A percentile compares a stretch with the other conserved stretches of the same genome.
Conservation (phyloP, 2,329 filamentous ascomycete genomes). For the Ophiocordyceps robertsii region DNA sequence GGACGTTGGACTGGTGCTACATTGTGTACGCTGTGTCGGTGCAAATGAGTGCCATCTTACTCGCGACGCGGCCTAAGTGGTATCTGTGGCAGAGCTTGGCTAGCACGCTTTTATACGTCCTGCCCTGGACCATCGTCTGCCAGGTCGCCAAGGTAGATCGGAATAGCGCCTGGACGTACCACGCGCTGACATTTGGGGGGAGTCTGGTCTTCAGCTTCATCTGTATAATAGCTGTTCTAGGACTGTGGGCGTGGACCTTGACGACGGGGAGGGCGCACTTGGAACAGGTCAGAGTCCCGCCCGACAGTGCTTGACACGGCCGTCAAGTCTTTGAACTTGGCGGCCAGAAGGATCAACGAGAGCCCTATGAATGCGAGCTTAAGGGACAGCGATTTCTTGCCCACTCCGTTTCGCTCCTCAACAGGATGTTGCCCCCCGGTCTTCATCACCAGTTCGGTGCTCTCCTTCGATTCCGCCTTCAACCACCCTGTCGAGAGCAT, state of each 20-base stretch:
- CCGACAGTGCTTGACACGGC: not conserved
- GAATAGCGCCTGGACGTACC: conserved; percentile 51
- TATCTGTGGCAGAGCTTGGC: conserved; percentile 54
- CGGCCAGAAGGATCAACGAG: no score
- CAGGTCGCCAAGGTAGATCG: conserved; percentile 31
- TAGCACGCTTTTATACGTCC: conserved; percentile 54
- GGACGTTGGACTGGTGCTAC: conserved; percentile 51
- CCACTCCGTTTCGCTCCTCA: no score
- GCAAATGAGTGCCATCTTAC: conserved; percentile 49
- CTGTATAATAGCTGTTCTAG: conserved; percentile 35
- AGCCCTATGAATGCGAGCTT: no score
- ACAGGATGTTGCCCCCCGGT: no score
- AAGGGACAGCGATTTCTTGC: no score
- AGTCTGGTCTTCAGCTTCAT: conserved; percentile 55
- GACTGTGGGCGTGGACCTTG: conserved; percentile 37
- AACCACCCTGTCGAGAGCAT: no score
- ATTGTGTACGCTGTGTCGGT: conserved; percentile 54
- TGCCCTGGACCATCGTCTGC: conserved; percentile 58
- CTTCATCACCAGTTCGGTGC: no score
- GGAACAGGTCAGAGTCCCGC: conserved; percentile 8
- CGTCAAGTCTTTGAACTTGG: no score
- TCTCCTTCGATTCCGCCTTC: no score
- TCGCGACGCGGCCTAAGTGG: conserved; percentile 51
- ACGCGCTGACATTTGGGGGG: conserved; percentile 53
- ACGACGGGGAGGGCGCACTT: conserved; percentile 27